These are phyloP conservation scores for Mortierella hygrophila DNA, from an alignment of 192 early-diverging fungal species.

Conservation along the genomic window DNA sequence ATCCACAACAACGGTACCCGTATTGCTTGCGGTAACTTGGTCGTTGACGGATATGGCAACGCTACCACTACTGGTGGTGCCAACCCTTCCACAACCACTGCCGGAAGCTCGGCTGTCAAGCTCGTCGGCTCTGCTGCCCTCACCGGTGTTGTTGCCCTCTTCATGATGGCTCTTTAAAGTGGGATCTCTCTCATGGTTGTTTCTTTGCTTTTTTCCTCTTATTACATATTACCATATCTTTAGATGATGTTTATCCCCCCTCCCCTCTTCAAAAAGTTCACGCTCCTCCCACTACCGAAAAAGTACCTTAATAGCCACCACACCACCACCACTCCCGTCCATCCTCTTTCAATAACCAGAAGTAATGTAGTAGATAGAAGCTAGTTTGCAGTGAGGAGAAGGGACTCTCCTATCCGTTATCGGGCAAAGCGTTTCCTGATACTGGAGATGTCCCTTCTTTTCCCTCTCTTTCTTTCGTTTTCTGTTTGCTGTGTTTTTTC, in stretches of 20 bases:
- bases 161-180: conserved; percentile 50
- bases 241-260: not conserved
- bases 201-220: not conserved
- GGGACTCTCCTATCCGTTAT: not conserved
- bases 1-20: conserved; percentile 68
- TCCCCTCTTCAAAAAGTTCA: not conserved
- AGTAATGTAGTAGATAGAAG: not conserved
- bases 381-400: not conserved
- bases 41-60: conserved; percentile 22
- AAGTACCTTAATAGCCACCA: conserved; percentile 10
- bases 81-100: not conserved
- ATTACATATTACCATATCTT: conserved; percentile 12
- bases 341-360: not conserved
- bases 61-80: not conserved
- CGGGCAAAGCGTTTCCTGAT: conserved; percentile 21
- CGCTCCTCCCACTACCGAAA: not conserved
- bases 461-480: not conserved
- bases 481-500: not conserved
- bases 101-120: conserved; percentile 33
- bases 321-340: not conserved
- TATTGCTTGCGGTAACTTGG: conserved; percentile 68
- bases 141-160: conserved; percentile 35
- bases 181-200: not conserved
- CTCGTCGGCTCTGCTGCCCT: conserved; percentile 43
- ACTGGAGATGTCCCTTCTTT: not conserved